Percentiles rank a stretch among this genome's conserved stretches.
These are phyloP conservation scores for Tilletia caries DNA, from an alignment of 1,284 basidiomycete species.

Conservation along the genomic window DNA sequence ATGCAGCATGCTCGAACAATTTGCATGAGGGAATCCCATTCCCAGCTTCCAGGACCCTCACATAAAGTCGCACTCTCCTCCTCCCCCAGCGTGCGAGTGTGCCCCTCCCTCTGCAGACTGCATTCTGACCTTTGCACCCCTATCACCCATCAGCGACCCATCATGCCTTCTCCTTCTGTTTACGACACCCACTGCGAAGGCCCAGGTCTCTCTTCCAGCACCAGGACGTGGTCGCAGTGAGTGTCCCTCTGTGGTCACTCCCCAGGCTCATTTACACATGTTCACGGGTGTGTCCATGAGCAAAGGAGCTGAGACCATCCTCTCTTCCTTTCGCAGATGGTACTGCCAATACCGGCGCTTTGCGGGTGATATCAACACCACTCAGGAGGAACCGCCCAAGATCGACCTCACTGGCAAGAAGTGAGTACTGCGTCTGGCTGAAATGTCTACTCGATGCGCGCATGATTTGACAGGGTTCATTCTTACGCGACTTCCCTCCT, in stretches of 20 bases:
- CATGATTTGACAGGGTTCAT: no score
- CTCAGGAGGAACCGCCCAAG: constrained; percentile 16
- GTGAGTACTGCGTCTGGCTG: background rate
- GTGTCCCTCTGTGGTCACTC: background rate
- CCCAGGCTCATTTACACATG: no score
- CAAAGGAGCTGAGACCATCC: background rate
- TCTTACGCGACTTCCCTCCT: background rate
- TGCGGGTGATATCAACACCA: constrained; percentile 15
- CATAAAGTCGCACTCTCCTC: no score
- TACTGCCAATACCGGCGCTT: constrained; percentile 22
- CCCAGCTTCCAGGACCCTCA: no score
- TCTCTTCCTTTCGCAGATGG: constrained; percentile 13
- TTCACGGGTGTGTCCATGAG: no score
- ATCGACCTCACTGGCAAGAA: constrained; percentile 34
- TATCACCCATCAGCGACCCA: background rate
- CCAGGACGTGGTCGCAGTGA: constrained; percentile 24
- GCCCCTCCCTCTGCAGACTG: no score
- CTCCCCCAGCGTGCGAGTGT: no score
- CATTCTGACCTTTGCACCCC: no score
- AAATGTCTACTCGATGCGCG: no score
- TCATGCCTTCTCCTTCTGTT: constrained; percentile 26
- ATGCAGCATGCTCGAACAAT: no score
- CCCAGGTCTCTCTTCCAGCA: constrained; percentile 30
- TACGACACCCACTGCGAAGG: constrained; percentile 42
- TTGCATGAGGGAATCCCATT: no score